Evolutionary conservation across 176 grass and related monocot species (phyloP), one percentile per base, ranked within the genome.

Genomic region (Eleusine coracana): DNA sequence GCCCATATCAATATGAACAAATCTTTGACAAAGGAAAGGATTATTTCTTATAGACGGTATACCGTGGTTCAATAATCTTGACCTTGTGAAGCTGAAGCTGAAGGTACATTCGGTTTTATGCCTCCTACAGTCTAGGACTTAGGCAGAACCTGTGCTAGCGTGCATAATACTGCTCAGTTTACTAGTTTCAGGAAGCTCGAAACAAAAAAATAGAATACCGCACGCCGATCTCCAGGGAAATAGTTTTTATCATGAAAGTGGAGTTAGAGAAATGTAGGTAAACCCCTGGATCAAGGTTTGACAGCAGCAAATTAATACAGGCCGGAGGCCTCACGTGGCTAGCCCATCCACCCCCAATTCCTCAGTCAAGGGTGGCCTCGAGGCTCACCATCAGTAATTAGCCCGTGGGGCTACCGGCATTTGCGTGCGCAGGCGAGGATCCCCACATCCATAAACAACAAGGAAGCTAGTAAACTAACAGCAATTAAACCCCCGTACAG

Each of bases 301-400:
- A 66, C 75, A 12, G 41, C 27, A 66, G 10, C 42, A 31, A 16
- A 45, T 8, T n/a, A 63, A 78, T 66, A 20, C 6, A 1, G 76
- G 61, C 10, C 20, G 12, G 3, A 1, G 76, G 61, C 10, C 20
- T 79, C 76, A 79, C 76, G 44, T 79, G 61, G 76, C 17, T 41
- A 79, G 42, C 38, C 39, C 75, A 17, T 45, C 58, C 75, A 10
- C 29, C 58, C 37, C 74, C 62, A 78, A 65, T 65, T 55, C 75
- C 27, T 59, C 76, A 64, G 10, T 31, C 61, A 9, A 4, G 49
- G 3, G 49, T 3, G 49, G 3, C 3, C 49, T 14, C 15, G 51
- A 18, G 51, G 16, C 51, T 54, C 51, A 54, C 51, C 15, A 79
- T 61, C 27, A 50, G 76, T 44, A 78, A 78, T 17, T 63, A 6